A percentile compares a stretch with the other conserved stretches of the same genome.
phyloP scores from a whole-genome alignment of 108 stramenopile species.

The Halocafeteria seosinensis region DNA sequence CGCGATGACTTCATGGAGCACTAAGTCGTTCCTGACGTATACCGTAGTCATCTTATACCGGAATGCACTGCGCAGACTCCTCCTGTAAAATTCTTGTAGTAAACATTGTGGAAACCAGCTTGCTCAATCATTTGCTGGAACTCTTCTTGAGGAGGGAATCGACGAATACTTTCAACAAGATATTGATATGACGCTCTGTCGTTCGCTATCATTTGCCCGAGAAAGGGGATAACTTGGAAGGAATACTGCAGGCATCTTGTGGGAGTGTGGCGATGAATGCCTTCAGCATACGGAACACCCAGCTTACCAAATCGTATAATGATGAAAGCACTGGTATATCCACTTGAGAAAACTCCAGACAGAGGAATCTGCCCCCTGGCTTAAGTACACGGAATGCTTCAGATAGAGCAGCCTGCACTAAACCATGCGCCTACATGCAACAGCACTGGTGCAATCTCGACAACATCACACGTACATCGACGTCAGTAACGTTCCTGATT shows the following conservation, averaged over 20 bases:
- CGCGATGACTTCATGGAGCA: too few relatives aligned
- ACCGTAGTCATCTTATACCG: constrained; percentile 20
- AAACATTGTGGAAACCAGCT: constrained; percentile 54
- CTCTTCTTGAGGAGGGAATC: constrained; percentile 74
- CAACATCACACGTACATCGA: too few relatives aligned
- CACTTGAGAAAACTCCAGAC: constrained; percentile 82
- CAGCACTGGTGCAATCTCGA: background rate
- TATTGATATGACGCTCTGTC: constrained; percentile 87
- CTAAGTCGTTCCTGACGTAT: too few relatives aligned
- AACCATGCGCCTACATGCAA: too few relatives aligned
- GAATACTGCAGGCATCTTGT: too few relatives aligned
- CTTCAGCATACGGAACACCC: too few relatives aligned
- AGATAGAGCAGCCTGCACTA: constrained; percentile 30
- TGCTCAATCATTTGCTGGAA: constrained; percentile 50
- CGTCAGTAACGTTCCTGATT: constrained; percentile 75
- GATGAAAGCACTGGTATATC: constrained; percentile 40
- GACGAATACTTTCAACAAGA: constrained; percentile 90
- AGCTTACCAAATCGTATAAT: constrained; percentile 66
- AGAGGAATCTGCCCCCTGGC: constrained; percentile 89
- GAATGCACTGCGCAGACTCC: constrained; percentile 44
- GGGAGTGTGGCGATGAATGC: too few relatives aligned
- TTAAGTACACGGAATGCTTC: constrained; percentile 71
- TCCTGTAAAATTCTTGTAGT: constrained; percentile 64
- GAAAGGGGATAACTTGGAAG: constrained; percentile 71
- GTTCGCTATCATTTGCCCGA: constrained; percentile 74